phyloP scores from a whole-genome alignment of 2,329 filamentous ascomycete genomes.

The Curvularia eragrostidis region DNA sequence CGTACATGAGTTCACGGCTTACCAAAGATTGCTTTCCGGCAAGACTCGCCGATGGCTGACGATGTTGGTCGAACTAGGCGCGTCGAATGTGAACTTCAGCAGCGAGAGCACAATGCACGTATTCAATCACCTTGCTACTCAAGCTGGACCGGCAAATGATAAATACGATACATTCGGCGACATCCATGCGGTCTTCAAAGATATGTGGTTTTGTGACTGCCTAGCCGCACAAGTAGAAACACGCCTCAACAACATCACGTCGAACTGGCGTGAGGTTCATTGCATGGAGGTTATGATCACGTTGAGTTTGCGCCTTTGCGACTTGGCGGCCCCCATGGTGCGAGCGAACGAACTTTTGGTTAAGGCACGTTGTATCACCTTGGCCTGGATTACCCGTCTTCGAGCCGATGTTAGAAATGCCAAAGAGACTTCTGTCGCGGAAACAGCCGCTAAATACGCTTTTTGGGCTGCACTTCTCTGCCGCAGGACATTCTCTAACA shows the following conservation, averaged over 20 bases:
- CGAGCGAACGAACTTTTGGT: slow-evolving; percentile 46
- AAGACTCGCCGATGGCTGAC: slow-evolving; percentile 55
- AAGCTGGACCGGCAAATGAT: slow-evolving; percentile 60
- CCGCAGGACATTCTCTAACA: slow-evolving; percentile 54
- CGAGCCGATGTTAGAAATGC: slow-evolving; percentile 54
- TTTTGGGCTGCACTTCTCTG: slow-evolving; percentile 65
- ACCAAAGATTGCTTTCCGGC: slow-evolving; percentile 56
- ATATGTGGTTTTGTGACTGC: slow-evolving; percentile 56
- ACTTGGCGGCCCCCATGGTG: slow-evolving; percentile 34
- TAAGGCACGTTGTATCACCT: slow-evolving; percentile 52
- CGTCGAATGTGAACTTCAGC: slow-evolving; percentile 65
- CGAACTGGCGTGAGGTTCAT: slow-evolving; percentile 64
- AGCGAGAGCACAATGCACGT: slow-evolving; percentile 57
- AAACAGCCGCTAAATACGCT: slow-evolving; percentile 55
- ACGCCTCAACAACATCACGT: slow-evolving; percentile 54
- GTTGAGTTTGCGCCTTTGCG: slow-evolving; percentile 52
- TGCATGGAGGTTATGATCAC: slow-evolving; percentile 64
- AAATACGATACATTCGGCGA: slow-evolving; percentile 47
- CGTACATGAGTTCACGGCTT: slow-evolving; percentile 60
- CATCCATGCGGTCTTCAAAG: slow-evolving; percentile 58
- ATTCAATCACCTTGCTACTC: slow-evolving; percentile 59
- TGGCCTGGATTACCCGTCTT: slow-evolving; percentile 59
- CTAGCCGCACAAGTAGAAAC: slow-evolving; percentile 56
- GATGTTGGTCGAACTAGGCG: slow-evolving; percentile 57
- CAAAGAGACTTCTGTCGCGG: slow-evolving; percentile 48